Percentiles rank a stretch among this genome's conserved stretches.
Conservation (phyloP, 345 rosid genomes). For the Citrus cavaleriei region DNA sequence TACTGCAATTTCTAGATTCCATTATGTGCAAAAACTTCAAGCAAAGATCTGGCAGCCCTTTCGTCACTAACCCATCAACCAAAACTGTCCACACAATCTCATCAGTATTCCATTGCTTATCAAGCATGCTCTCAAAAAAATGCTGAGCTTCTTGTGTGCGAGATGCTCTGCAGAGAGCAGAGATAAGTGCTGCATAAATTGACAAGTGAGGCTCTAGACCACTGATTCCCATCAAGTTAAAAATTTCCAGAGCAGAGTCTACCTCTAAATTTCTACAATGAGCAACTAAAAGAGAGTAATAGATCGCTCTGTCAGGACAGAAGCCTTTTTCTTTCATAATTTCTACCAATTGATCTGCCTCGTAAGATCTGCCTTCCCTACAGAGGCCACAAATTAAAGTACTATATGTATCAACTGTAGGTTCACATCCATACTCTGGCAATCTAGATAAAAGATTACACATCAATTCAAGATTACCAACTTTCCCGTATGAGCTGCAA, state of each 20-base stretch:
- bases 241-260: conserved; percentile 42
- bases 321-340: conserved; percentile 47
- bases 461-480: conserved; percentile 24
- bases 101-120: conserved; percentile 40
- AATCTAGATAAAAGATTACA: conserved; percentile 40
- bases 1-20: conserved; percentile 39
- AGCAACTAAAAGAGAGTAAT: conserved; percentile 36
- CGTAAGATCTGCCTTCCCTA: conserved; percentile 42
- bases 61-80: conserved; percentile 55
- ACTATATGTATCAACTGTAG: conserved; percentile 32
- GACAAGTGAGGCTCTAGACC: conserved; percentile 29
- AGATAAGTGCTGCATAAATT: conserved; percentile 40
- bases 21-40: conserved; percentile 47
- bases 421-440: conserved; percentile 46
- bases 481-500: conserved; percentile 26
- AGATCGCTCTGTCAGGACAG: conserved; percentile 36
- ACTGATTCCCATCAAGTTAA: conserved; percentile 21
- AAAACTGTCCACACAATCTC: conserved; percentile 65
- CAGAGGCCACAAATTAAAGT: conserved; percentile 47
- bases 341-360: conserved; percentile 45
- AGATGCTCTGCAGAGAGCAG: conserved; percentile 40
- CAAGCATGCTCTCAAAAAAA: conserved; percentile 41
- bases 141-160: conserved; percentile 42
- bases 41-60: conserved; percentile 41
- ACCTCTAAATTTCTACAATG: conserved; percentile 52